phyloP scores from a whole-genome alignment of 768 basidiomycete genomes.

The Macrolepiota albuminosa region DNA sequence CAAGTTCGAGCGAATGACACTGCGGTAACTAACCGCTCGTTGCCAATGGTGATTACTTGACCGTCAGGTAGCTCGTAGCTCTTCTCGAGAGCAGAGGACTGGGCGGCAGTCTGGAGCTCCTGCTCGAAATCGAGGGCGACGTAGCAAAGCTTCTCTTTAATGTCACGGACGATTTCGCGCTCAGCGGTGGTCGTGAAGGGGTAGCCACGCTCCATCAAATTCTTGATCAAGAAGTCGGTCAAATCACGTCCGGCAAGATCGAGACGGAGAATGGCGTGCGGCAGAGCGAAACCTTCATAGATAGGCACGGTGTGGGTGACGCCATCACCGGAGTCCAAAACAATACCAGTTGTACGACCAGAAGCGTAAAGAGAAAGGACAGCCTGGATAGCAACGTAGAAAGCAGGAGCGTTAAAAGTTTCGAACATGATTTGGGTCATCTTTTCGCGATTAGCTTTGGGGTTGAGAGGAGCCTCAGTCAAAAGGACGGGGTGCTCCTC shows the following conservation, averaged over 20 bases:
- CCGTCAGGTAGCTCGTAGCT: constrained; percentile 90
- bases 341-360: constrained; percentile 92
- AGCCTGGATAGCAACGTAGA: constrained; percentile 91
- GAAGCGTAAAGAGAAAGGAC: constrained; percentile 90
- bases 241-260: constrained; percentile 92
- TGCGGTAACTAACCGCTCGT: constrained; percentile 74
- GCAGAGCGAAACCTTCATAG: constrained; percentile 90
- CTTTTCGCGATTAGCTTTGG: constrained; percentile 90
- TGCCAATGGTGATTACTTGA: constrained; percentile 93
- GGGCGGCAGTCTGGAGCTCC: constrained; percentile 87
- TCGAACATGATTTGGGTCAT: constrained; percentile 98
- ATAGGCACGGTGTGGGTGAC: constrained; percentile 96
- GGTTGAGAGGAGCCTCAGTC: constrained; percentile 91
- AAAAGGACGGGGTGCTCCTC: constrained; percentile 91
- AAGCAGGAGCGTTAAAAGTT: constrained; percentile 90
- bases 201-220: constrained; percentile 88
- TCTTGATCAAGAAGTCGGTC: constrained; percentile 80
- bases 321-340: constrained; percentile 95
- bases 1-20: constrained; percentile 43
- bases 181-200: constrained; percentile 92
- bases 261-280: constrained; percentile 89
- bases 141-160: constrained; percentile 97
- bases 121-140: constrained; percentile 94
- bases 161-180: constrained; percentile 92
- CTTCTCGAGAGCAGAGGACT: constrained; percentile 88